Evolutionary conservation across 2,329 filamentous ascomycete species (phyloP).

Genomic region (Arthrobotrys musiformis): DNA sequence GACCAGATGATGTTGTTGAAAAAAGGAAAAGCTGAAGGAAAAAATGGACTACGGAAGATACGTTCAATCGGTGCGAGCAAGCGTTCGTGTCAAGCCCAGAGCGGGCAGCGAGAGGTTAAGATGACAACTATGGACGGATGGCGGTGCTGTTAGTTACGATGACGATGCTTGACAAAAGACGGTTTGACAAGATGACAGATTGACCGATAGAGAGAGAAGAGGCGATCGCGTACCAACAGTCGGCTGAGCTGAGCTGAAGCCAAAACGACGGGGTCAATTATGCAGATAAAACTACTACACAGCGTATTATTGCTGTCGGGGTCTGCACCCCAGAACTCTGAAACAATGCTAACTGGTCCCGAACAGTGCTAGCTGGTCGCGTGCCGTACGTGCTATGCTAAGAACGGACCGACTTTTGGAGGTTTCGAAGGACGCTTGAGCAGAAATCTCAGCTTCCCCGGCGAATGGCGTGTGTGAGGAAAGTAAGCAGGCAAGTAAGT

Average conservation of each 20-base stretch:
- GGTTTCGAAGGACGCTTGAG: background rate
- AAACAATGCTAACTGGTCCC: slow-evolving; percentile 29
- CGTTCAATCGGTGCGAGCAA: background rate
- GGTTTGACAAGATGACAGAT: slow-evolving; percentile 13
- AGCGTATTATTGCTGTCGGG: slow-evolving; percentile 43
- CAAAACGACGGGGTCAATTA: slow-evolving; percentile 24
- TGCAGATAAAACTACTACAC: slow-evolving; percentile 31
- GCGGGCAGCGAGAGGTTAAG: slow-evolving; percentile 20
- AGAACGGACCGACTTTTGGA: background rate
- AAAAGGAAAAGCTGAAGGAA: background rate
- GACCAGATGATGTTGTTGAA: background rate
- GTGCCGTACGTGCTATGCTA: slow-evolving; percentile 17
- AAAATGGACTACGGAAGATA: background rate
- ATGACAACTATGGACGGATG: slow-evolving; percentile 9
- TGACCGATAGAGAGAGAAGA: slow-evolving; percentile 1
- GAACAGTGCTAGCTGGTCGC: slow-evolving; percentile 32
- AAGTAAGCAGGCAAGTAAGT: background rate
- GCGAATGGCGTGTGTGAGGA: too few species aligned
- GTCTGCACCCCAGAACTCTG: slow-evolving; percentile 45
- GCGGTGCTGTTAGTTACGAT: slow-evolving; percentile 61
- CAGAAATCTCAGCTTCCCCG: background rate
- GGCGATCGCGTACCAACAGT: slow-evolving; percentile 52
- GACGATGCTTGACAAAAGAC: background rate
- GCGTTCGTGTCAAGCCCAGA: slow-evolving; percentile 37
- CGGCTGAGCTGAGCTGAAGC: slow-evolving; percentile 46